These are phyloP conservation scores for Rhytidhysteron rufulum DNA, from an alignment of 2,329 filamentous ascomycete species.

Conservation along the genomic window DNA sequence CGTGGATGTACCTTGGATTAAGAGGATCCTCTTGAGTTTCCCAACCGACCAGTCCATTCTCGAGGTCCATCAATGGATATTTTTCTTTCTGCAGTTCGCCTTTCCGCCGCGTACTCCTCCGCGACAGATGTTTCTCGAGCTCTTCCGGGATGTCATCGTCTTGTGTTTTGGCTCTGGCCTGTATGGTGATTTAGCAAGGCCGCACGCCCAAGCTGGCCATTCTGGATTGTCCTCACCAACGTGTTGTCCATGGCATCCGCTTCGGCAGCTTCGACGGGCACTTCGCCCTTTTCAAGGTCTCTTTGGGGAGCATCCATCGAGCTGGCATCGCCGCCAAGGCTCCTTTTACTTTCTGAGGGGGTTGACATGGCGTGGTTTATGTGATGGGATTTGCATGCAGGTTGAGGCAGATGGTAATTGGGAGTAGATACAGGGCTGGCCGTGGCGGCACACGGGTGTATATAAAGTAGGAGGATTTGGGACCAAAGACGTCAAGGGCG, in stretches of 20 bases:
- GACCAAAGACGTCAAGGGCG: neutral
- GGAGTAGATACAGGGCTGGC: neutral
- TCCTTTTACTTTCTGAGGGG: neutral
- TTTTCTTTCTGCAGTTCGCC: slow-evolving; percentile 22
- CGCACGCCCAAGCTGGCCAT: neutral
- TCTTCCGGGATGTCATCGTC: slow-evolving; percentile 18
- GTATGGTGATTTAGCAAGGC: neutral
- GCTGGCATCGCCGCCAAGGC: slow-evolving; percentile 1
- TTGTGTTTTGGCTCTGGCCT: neutral
- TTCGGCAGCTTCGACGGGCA: neutral
- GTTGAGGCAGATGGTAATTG: neutral
- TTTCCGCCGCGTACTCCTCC: slow-evolving; percentile 20
- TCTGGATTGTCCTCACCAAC: neutral
- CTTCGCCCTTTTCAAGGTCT: slow-evolving; percentile 1
- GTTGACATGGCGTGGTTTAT: neutral
- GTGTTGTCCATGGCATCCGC: neutral
- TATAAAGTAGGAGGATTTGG: neutral
- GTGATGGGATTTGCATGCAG: neutral
- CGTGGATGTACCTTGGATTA: slow-evolving; percentile 19
- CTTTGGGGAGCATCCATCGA: neutral
- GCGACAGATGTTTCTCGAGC: slow-evolving; percentile 27
- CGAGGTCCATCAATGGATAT: slow-evolving; percentile 29
- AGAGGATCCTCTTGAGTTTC: slow-evolving; percentile 28
- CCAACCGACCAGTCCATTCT: slow-evolving; percentile 33
- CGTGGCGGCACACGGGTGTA: neutral